Conservation (phyloP, 148 eudicot species). For the Diospyros lotus region DNA sequence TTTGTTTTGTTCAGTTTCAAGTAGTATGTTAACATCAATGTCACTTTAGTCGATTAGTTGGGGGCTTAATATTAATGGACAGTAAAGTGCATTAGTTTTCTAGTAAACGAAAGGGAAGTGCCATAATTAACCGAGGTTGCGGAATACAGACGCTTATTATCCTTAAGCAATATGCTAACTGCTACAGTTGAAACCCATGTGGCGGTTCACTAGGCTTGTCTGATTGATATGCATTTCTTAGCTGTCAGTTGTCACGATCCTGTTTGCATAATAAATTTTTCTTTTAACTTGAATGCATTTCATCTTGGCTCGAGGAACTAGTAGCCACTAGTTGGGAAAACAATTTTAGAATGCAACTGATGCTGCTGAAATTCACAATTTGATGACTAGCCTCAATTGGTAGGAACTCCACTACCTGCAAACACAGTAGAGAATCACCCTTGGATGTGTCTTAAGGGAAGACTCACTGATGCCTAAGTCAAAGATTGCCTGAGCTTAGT, state of each 20-base stretch:
- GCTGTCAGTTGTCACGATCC: not conserved
- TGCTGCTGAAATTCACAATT: not conserved
- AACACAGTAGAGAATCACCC: too few relatives aligned
- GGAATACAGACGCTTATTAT: not conserved
- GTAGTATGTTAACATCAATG: too few relatives aligned
- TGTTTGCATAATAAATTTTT: not conserved
- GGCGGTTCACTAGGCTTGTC: not conserved
- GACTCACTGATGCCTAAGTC: too few relatives aligned
- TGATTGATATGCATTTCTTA: not conserved
- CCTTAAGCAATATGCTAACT: not conserved
- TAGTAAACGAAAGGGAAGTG: too few relatives aligned
- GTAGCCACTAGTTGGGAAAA: not conserved
- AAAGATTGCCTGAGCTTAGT: too few relatives aligned
- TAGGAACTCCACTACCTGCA: too few relatives aligned
- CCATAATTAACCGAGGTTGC: not conserved
- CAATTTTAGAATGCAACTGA: not conserved
- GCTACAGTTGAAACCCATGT: not conserved
- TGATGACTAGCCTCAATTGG: not conserved
- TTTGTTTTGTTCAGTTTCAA: too few relatives aligned
- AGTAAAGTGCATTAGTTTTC: not conserved
- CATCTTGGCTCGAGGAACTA: not conserved
- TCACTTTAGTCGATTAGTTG: not conserved
- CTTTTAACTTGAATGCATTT: not conserved
- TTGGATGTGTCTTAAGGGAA: too few relatives aligned
- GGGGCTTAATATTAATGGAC: not conserved